A percentile compares a stretch with the other conserved stretches of the same genome.
Conservation (phyloP, 225 moss, liverwort and hornwort genomes). For the Asterella californica region DNA sequence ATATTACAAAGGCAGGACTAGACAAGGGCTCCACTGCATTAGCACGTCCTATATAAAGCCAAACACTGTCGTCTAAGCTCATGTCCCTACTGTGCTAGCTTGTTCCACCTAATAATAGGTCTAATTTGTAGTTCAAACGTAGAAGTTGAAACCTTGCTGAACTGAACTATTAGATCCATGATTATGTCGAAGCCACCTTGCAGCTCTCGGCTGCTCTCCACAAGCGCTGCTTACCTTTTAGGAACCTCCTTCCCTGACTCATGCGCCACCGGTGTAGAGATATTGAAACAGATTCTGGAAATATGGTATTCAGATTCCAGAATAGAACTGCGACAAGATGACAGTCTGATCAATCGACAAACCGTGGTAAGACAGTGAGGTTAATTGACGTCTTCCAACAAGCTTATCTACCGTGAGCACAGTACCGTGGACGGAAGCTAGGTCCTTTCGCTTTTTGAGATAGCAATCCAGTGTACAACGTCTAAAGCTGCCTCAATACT, state of each 20-base stretch:
- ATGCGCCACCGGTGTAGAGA: background rate
- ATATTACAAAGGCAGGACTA: background rate
- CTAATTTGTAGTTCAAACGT: background rate
- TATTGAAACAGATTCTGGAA: background rate
- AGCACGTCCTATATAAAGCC: background rate
- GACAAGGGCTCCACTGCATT: background rate
- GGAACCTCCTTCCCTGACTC: background rate
- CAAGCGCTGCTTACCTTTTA: background rate
- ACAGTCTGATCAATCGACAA: background rate
- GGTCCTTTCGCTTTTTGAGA: background rate
- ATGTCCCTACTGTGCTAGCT: background rate
- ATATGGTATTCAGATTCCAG: background rate
- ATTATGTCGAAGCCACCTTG: background rate
- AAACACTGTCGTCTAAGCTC: background rate
- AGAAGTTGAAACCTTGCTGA: background rate
- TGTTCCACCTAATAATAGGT: conserved; percentile 1
- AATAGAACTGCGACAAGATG: background rate
- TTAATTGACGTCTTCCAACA: background rate
- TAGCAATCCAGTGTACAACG: background rate
- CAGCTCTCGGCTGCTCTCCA: background rate
- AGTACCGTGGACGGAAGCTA: background rate
- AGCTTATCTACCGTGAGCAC: no score
- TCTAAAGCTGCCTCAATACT: background rate
- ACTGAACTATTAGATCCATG: background rate
- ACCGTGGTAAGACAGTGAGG: background rate